Evolutionary conservation across 345 rosid species (phyloP), one percentile per base, ranked within the genome.

Genomic region (Geranium brycei): DNA sequence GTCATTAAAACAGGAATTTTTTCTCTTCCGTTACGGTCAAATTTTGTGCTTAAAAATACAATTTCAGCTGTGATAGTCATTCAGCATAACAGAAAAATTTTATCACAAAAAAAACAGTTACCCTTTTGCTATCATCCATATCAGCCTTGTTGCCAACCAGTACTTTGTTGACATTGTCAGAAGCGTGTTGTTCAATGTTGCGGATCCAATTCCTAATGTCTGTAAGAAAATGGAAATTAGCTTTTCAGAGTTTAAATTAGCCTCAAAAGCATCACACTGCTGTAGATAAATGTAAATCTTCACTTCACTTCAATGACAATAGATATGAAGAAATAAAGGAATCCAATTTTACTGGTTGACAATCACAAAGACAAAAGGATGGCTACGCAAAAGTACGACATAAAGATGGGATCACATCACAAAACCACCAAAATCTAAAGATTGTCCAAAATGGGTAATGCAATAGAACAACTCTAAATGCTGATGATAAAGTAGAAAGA

Each of bases 41-140:
- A 4, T 35, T 35, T 35, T 35, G 41, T 35, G 41, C 41, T 7
- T 35, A 35, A 35, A 23, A 35, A 35, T 35, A 7, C 41, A 35
- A 35, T 35, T 35, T 35, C 41, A 35, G 41, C 41, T 35, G 10
- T 35, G 41, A 35, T 4, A 35, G 15, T 61, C 7, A 59, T 56
- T 55, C 19, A 28, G 58, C 3, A 31, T 17, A 60, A 65, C 28
- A n/a, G 59, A 40, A 68, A n/a, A 57, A 63, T 13, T 23, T 2
- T 51, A 51, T 19, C 41, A 61, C 32, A 70, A 51, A 32, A 17
- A 51, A 51, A 58, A 16, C 59, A 30, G 58, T 41, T 80, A 95
- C 99, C 89, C 98, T 84, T 81, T 93, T 93, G 89, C 97, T 90
- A 69, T 90, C 99, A 58, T 93, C 99, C 97, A 93, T 93, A 74